These are phyloP conservation scores for Yarrowia hollandica DNA, from an alignment of 805 yeast species.

Conservation along the genomic window DNA sequence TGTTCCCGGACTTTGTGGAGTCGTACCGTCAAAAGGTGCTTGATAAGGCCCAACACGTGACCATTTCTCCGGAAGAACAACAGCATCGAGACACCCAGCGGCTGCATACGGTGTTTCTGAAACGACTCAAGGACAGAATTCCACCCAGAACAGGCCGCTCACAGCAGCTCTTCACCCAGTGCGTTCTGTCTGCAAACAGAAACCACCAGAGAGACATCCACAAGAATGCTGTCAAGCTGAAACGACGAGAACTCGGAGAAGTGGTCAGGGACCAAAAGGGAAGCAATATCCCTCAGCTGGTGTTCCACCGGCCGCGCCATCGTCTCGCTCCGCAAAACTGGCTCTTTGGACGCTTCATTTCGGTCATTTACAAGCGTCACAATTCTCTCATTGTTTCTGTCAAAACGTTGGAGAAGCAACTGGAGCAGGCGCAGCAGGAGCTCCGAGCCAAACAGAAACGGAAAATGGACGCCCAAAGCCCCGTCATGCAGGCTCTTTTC, in stretches of 20 bases:
- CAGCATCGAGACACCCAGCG: background rate
- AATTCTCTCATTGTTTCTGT: background rate
- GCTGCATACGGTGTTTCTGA: background rate
- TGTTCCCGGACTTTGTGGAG: background rate
- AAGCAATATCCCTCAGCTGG: background rate
- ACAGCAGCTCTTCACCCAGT: slow-evolving; percentile 1
- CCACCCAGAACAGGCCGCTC: background rate
- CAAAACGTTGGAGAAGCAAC: background rate
- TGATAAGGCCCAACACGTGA: background rate
- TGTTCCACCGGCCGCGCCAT: background rate
- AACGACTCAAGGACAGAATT: background rate
- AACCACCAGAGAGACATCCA: background rate
- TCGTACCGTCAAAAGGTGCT: background rate
- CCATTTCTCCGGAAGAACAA: background rate
- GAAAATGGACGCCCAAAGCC: background rate
- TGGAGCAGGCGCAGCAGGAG: background rate
- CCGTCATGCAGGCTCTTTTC: background rate
- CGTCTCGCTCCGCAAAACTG: background rate
- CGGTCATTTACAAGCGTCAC: background rate
- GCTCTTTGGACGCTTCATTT: background rate
- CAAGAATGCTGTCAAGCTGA: background rate
- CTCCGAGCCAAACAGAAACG: background rate
- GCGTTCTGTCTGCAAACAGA: slow-evolving; percentile 16
- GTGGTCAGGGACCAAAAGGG: background rate
- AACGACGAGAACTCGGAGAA: background rate